Evolutionary conservation across 2,329 filamentous ascomycete species (phyloP).

Genomic region (Beauveria bassiana): DNA sequence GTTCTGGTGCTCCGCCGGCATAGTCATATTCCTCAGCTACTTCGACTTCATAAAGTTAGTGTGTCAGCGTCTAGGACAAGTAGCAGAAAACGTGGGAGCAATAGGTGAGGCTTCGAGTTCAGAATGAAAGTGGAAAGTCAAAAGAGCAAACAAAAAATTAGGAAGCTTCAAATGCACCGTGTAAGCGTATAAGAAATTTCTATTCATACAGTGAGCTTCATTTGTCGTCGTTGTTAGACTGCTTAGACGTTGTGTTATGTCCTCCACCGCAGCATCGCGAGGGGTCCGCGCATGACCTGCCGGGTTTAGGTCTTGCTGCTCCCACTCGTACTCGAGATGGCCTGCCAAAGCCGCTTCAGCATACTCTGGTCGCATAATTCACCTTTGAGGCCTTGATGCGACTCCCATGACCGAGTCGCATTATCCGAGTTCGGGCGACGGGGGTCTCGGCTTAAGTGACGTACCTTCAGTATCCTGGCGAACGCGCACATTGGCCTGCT

Average conservation of each 20-base stretch:
- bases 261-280: conserved; percentile 19
- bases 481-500: conserved; percentile 18
- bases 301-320: conserved; percentile 12
- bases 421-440: background rate
- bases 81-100: background rate
- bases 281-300: conserved; percentile 16
- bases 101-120: background rate
- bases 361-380: background rate
- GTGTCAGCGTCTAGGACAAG: background rate
- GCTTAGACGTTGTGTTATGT: conserved; percentile 18
- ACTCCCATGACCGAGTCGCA: background rate
- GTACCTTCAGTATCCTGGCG: conserved; percentile 20
- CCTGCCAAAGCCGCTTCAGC: conserved; percentile 15
- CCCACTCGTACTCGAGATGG: conserved; percentile 20
- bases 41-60: background rate
- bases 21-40: conserved; percentile 17
- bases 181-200: background rate
- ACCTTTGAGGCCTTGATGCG: too few relatives aligned
- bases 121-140: background rate
- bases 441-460: background rate
- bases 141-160: background rate
- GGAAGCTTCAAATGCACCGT: background rate
- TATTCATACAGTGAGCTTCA: conserved; percentile 17
- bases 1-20: conserved; percentile 13
- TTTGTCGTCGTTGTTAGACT: conserved; percentile 15